Base-by-base conservation (phyloP, 1,284 basidiomycete genomes). In the Gastroboletus turbinatus region DNA sequence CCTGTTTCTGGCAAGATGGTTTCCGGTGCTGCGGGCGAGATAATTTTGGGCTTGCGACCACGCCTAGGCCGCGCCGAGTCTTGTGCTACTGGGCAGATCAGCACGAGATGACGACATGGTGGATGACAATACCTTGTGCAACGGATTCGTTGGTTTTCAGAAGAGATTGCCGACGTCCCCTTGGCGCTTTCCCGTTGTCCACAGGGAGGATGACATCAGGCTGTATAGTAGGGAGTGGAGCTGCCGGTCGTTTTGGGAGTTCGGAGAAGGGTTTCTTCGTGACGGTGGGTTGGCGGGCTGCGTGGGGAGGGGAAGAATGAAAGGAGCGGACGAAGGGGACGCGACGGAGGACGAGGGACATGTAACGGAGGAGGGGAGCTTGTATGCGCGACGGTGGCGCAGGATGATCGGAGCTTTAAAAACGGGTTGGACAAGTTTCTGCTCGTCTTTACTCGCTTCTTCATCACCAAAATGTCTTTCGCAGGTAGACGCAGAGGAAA, bases 401-500 rank as follows among this genome's bases (percentile, higher is more conserved):
- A 39, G 58, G 39, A 39, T 17, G 25, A 58, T 59, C 69, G 72
- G 69, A 78, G 77, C 77, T 76, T 77, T 70, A 68, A 61, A 77
- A 69, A 66, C 55, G 27, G 44, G 69, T 69, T 66, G 60, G 70
- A 68, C 66, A 58, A 70, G 54, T 66, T 63, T 65, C 63, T 47
- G 10, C 50, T 72, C 67, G 57, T 69, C 64, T 58, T 23, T 53
- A 52, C 55, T 60, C 66, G 48, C 58, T 57, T 62, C 59, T 63
- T 63, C 55, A 65, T 45, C 55, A 60, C 66, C 73, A 80, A 68
- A 75, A 91, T 90, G 88, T 90, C 88, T 68, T 89, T 88, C 71
- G 87, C 91, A 66, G 87, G 89, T 71, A 85, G 89, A 78, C 88
- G 91, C 70, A 85, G 90, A 74, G 90, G 88, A 77, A 96, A 95